Evolutionary conservation across 768 basidiomycete genomes (phyloP).

Genomic region (Leccinum uliginosum): DNA sequence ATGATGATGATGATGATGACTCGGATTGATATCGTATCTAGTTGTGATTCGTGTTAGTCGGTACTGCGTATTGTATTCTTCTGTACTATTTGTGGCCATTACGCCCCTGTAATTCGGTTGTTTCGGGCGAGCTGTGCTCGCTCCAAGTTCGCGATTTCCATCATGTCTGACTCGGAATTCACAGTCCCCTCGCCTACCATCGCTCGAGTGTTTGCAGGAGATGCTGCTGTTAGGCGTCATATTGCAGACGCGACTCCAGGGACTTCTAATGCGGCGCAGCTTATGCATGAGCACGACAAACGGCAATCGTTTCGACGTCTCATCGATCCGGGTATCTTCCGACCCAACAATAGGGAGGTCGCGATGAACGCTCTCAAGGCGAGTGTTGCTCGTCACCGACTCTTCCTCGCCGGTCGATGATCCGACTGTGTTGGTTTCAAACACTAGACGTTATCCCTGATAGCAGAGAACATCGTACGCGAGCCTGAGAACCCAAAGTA

Average conservation of each 20-base stretch:
- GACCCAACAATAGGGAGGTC: conserved; percentile 61
- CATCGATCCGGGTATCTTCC: conserved; percentile 73
- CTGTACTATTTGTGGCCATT: not conserved
- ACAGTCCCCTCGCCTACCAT: conserved; percentile 6
- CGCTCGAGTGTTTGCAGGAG: conserved; percentile 21
- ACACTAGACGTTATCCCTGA: conserved; percentile 50
- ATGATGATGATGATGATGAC: conserved; percentile 4
- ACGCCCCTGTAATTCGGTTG: conserved; percentile 14
- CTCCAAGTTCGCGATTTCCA: not conserved
- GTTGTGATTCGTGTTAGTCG: not conserved
- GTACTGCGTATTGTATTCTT: not conserved
- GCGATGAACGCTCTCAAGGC: conserved; percentile 65
- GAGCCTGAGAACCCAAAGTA: conserved; percentile 73
- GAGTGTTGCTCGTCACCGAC: not conserved
- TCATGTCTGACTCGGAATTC: conserved; percentile 5
- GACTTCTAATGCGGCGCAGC: conserved; percentile 8
- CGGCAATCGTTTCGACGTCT: conserved; percentile 71
- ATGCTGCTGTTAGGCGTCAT: not conserved
- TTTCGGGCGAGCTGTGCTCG: not conserved
- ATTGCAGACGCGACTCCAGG: conserved; percentile 27
- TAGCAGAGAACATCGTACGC: conserved; percentile 69
- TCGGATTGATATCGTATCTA: conserved; percentile 12
- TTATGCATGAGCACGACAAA: conserved; percentile 52
- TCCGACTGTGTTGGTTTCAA: not conserved
- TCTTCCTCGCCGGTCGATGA: not conserved